These are phyloP conservation scores for Monosporascus sp. DNA, from an alignment of 2,329 filamentous ascomycete genomes.

Conservation along the genomic window DNA sequence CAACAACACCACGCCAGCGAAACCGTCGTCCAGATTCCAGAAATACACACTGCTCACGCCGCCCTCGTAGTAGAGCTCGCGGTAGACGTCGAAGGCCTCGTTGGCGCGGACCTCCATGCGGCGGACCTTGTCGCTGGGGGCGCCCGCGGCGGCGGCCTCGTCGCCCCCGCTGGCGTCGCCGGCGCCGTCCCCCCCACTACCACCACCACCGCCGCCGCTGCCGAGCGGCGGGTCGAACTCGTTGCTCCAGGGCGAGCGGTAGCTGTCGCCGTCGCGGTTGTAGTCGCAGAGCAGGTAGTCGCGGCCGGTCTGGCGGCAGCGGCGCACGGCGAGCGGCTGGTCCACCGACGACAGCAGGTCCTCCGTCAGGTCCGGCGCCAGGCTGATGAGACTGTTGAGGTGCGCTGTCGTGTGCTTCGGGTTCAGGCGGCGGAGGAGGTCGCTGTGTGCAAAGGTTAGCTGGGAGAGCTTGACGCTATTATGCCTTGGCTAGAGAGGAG, in stretches of 20 bases:
- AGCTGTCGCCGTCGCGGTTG: slow-evolving; percentile 97
- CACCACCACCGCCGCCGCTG: slow-evolving; percentile 47
- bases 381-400: slow-evolving; percentile 79
- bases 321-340: slow-evolving; percentile 81
- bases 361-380: slow-evolving; percentile 89
- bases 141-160: slow-evolving; percentile 68
- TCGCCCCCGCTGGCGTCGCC: slow-evolving; percentile 25
- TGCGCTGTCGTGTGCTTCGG: slow-evolving; percentile 86
- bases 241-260: slow-evolving; percentile 98
- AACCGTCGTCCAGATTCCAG: slow-evolving; percentile 97
- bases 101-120: slow-evolving; percentile 94
- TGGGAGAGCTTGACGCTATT: background rate
- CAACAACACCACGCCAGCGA: slow-evolving; percentile 88
- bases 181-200: slow-evolving; percentile 37
- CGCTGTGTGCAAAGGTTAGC: slow-evolving; percentile 47
- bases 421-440: slow-evolving; percentile 96
- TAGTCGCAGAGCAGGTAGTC: slow-evolving; percentile 99
- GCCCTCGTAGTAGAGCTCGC: slow-evolving; percentile 95
- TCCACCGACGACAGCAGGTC: slow-evolving; percentile 97
- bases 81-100: slow-evolving; percentile 93
- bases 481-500: no score
- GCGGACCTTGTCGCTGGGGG: slow-evolving; percentile 84
- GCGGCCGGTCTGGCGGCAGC: slow-evolving; percentile 81
- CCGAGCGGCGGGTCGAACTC: slow-evolving; percentile 91
- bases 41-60: slow-evolving; percentile 95